A percentile compares a stretch with the other conserved stretches of the same genome.
phyloP scores from a whole-genome alignment of 305 asterid genomes.

The Striga hermonthica region DNA sequence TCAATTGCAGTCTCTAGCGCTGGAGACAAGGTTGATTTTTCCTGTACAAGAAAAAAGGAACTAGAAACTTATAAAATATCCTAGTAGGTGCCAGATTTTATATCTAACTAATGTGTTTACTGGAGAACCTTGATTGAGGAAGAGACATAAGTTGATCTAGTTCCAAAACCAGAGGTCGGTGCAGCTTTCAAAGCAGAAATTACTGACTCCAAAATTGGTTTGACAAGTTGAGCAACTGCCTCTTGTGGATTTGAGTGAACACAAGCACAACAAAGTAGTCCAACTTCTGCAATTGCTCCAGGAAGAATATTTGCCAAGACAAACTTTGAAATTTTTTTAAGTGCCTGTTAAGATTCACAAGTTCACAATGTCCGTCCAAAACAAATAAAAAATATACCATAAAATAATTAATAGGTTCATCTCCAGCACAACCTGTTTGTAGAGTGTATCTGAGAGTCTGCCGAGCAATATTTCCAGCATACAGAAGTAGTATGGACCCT shows the following conservation, averaged over 20 bases:
- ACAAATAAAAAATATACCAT: conserved; percentile 9
- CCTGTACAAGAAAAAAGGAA: conserved; percentile 46
- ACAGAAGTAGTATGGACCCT: conserved; percentile 91
- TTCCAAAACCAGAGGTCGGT: conserved; percentile 82
- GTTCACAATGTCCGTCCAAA: conserved; percentile 28
- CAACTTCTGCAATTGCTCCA: conserved; percentile 98
- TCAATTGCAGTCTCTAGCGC: conserved; percentile 86
- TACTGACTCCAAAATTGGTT: conserved; percentile 75
- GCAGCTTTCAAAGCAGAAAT: conserved; percentile 70
- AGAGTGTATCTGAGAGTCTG: conserved; percentile 83
- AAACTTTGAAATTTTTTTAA: conserved; percentile 83
- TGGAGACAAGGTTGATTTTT: conserved; percentile 74
- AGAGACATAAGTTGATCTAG: conserved; percentile 44
- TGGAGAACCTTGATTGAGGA: conserved; percentile 68
- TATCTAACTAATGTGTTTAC: conserved; percentile 31
- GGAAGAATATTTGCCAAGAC: conserved; percentile 91
- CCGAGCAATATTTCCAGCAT: conserved; percentile 93
- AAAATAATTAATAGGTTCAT: conserved; percentile 24
- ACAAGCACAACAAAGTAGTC: conserved; percentile 96
- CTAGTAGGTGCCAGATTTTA: conserved; percentile 27
- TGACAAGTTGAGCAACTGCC: conserved; percentile 74
- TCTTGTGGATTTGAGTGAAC: conserved; percentile 88
- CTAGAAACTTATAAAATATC: conserved; percentile 22
- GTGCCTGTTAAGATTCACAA: conserved; percentile 60
- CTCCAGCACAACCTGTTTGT: conserved; percentile 67